phyloP scores from a whole-genome alignment of 2,329 filamentous ascomycete species.

The Aureobasidium subglaciale region DNA sequence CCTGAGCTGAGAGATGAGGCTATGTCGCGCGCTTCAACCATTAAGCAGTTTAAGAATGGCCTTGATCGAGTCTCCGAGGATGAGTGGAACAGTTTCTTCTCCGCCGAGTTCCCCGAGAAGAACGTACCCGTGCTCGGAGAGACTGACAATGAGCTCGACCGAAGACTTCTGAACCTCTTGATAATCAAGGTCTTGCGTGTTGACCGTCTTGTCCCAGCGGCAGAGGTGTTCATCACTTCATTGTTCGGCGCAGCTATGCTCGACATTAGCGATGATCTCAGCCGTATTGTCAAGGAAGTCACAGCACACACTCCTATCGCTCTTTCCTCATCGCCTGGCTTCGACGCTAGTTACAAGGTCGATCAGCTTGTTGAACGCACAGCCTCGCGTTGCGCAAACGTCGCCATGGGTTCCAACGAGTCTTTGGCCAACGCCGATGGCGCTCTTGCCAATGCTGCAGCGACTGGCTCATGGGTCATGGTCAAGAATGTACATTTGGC shows the following conservation, averaged over 20 bases:
- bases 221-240: slow-evolving; percentile 78
- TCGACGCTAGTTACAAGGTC: slow-evolving; percentile 98
- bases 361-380: slow-evolving; percentile 85
- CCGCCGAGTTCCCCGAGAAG: slow-evolving; percentile 79
- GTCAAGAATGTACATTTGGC: slow-evolving; percentile 98
- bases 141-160: slow-evolving; percentile 58
- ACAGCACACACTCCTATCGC: slow-evolving; percentile 79
- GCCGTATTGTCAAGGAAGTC: slow-evolving; percentile 76
- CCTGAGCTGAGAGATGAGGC: slow-evolving; percentile 58
- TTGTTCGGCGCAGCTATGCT: slow-evolving; percentile 81
- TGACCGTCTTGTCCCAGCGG: slow-evolving; percentile 87
- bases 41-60: slow-evolving; percentile 66
- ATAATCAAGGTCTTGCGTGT: slow-evolving; percentile 92
- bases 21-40: slow-evolving; percentile 59
- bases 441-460: slow-evolving; percentile 85
- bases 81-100: slow-evolving; percentile 76
- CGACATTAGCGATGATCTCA: slow-evolving; percentile 77
- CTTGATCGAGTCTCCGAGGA: slow-evolving; percentile 55
- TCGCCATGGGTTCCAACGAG: slow-evolving; percentile 98
- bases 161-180: slow-evolving; percentile 73
- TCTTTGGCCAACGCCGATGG: slow-evolving; percentile 88
- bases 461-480: slow-evolving; percentile 89
- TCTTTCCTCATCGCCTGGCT: slow-evolving; percentile 88
- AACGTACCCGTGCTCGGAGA: slow-evolving; percentile 72
- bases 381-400: slow-evolving; percentile 81